These are phyloP conservation scores for Melaleuca alternifolia DNA, from an alignment of 345 rosid genomes.

Conservation along the genomic window DNA sequence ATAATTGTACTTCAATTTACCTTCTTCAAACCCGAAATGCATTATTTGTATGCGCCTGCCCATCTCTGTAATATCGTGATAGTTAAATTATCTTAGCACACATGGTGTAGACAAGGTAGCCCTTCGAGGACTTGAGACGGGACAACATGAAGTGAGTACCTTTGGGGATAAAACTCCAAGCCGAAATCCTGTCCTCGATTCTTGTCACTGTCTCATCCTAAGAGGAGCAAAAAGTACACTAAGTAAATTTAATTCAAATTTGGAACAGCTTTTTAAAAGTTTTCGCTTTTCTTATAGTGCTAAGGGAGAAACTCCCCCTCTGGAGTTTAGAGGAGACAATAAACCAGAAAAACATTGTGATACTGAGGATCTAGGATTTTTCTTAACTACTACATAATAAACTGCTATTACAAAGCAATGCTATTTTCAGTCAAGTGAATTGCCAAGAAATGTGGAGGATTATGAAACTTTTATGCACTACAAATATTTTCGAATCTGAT, in stretches of 20 bases:
- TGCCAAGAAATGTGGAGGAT: neutral
- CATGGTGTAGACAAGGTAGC: neutral
- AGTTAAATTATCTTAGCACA: neutral
- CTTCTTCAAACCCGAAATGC: conserved; percentile 40
- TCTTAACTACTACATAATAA: neutral
- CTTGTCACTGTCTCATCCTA: conserved; percentile 55
- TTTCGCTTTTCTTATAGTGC: neutral
- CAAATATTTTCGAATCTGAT: neutral
- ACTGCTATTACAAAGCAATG: neutral
- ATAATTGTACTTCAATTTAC: conserved; percentile 32
- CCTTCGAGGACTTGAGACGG: neutral
- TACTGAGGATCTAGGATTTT: neutral
- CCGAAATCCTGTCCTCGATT: conserved; percentile 70
- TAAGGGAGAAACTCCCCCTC: neutral
- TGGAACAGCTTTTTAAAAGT: neutral
- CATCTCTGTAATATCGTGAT: conserved; percentile 29
- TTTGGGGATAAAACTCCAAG: conserved; percentile 84
- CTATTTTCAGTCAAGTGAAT: neutral
- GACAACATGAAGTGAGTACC: conserved; percentile 18
- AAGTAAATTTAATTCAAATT: neutral
- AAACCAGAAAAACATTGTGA: neutral
- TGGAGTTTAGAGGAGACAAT: neutral
- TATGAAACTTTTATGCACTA: neutral
- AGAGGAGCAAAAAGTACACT: conserved; percentile 2
- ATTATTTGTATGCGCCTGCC: conserved; percentile 36